Conservation (phyloP, 495 filamentous ascomycete genomes). For the Xylaria castorea region DNA sequence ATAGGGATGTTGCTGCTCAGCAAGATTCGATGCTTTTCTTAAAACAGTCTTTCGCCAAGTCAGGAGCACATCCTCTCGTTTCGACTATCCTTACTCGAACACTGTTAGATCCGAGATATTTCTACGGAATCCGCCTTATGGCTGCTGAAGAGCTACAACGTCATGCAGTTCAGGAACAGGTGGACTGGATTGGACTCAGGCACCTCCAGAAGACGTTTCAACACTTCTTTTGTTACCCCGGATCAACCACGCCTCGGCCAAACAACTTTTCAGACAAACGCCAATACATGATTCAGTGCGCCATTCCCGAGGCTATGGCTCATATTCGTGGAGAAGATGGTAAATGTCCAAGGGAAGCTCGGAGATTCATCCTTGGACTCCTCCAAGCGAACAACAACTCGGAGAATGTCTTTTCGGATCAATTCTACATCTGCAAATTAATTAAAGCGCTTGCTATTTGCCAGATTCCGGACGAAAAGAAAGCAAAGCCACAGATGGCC, state of each 20-base stretch:
- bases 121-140: constrained; percentile 85
- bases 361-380: constrained; percentile 83
- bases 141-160: constrained; percentile 77
- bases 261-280: constrained; percentile 90
- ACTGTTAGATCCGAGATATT: constrained; percentile 90
- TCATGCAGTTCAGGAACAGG: constrained; percentile 61
- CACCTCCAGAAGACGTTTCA: constrained; percentile 87
- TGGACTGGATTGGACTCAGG: constrained; percentile 79
- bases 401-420: constrained; percentile 84
- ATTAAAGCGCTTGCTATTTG: constrained; percentile 81
- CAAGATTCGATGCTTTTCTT: constrained; percentile 70
- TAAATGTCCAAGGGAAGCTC: constrained; percentile 74
- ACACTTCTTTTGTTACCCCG: constrained; percentile 82
- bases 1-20: constrained; percentile 94
- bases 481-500: constrained; percentile 51
- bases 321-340: constrained; percentile 76
- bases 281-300: constrained; percentile 79
- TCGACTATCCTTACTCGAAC: constrained; percentile 88
- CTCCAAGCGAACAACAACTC: constrained; percentile 93
- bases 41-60: constrained; percentile 37
- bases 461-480: constrained; percentile 63
- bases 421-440: constrained; percentile 82
- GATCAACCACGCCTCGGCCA: constrained; percentile 67
- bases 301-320: constrained; percentile 80
- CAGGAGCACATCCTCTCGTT: constrained; percentile 70